Evolutionary conservation across 2,329 filamentous ascomycete species (phyloP).

Genomic region (Fonsecaea erecta): DNA sequence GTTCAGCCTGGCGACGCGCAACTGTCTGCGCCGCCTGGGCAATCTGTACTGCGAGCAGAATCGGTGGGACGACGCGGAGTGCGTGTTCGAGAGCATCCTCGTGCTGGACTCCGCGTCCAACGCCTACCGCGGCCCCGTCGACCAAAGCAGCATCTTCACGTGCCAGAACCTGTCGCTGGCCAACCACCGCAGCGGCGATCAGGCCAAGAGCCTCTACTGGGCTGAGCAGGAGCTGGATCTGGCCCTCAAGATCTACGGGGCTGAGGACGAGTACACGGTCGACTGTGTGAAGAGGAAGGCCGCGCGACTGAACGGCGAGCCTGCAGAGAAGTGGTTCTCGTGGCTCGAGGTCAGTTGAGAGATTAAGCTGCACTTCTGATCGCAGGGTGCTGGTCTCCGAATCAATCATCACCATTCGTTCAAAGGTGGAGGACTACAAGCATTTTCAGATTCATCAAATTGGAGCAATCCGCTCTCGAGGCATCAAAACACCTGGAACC

Average conservation of each 20-base stretch:
- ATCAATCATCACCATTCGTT: too few species aligned
- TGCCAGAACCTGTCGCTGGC: conserved; percentile 15
- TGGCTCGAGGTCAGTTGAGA: conserved; percentile 10
- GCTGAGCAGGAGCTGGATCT: conserved; percentile 6
- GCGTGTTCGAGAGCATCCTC: conserved; percentile 1
- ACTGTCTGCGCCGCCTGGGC: conserved; percentile 12
- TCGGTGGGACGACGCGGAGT: conserved; percentile 9
- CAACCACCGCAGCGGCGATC: conserved; percentile 1
- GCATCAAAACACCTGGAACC: too few species aligned
- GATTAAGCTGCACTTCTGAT: not conserved
- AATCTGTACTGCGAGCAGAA: conserved; percentile 11
- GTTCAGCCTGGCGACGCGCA: conserved; percentile 3
- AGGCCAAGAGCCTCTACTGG: conserved; percentile 6
- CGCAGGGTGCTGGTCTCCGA: not conserved
- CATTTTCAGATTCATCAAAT: too few species aligned
- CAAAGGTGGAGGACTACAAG: too few species aligned
- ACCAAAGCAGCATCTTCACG: conserved; percentile 13
- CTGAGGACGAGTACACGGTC: conserved; percentile 3
- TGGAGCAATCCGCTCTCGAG: too few species aligned
- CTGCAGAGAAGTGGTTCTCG: conserved; percentile 9
- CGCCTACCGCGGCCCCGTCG: not conserved
- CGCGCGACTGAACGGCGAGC: not conserved
- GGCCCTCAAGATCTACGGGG: conserved; percentile 5
- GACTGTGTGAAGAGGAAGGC: not conserved
- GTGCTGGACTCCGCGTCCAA: conserved; percentile 6